Base-by-base conservation (phyloP, 1,284 basidiomycete species). In the Puccinia polysora region DNA sequence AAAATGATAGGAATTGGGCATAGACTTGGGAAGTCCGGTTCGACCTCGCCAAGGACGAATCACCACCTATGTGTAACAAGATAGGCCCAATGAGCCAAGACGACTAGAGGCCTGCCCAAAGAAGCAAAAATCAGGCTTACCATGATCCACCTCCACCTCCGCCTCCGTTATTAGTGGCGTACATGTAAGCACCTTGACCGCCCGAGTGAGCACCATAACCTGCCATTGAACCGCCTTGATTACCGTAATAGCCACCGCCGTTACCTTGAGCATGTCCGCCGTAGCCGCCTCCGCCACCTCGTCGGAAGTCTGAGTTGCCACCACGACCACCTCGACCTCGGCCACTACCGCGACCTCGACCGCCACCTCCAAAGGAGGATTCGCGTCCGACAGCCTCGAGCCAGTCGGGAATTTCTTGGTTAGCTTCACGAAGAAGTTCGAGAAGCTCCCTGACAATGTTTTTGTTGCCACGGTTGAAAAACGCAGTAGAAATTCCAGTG, bases 381-480 rank as follows among this genome's bases (percentile, higher is more conserved):
- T 73, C 73, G 49, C 73, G 69, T 28, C 45, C 63, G 15, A 74
- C 63, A 40, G 43, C 52, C 43, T 74, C 90, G 70, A 97, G 84
- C 93, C 94, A 98, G n/a, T 80, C 75, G 2, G 94, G 94, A 67
- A 93, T 88, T 74, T 96, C 93, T 81, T 98, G 96, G 81, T 98
- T 95, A 56, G 95, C 95, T 82, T 97, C 95, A 74, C 90, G 87
- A 65, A 98, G 86, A 14, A 98, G 85, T 80, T 97, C 94, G 72
- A 97, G 83, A 58, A 98, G 84, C 78, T 96, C 93, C 65, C 89
- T 86, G 58, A 90, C 90, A 75, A 97, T 95, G 82, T 92, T 89
- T 80, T 87, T 88, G 83, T 94, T 95, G 74, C 87, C 87, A 40
- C 90, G 86, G 82, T 95, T 95, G 86, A 92, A 94, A 83, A 95